phyloP scores from a whole-genome alignment of 495 filamentous ascomycete species.

The Amphirosellinia nigrospora region DNA sequence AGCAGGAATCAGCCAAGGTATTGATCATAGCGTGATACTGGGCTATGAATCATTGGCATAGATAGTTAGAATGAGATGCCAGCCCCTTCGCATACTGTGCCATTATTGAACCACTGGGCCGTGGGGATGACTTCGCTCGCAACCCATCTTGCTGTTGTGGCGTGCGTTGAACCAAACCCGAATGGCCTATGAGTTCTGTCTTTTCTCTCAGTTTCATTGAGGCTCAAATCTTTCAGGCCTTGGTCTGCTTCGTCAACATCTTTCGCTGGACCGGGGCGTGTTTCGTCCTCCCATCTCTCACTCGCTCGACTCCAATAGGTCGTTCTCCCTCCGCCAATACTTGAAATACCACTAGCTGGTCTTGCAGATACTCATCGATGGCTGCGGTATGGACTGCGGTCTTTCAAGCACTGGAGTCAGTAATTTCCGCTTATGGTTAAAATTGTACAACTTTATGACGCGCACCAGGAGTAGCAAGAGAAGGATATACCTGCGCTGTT shows the following conservation, averaged over 20 bases:
- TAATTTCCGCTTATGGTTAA: neutral
- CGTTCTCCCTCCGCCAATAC: constrained; percentile 65
- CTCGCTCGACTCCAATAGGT: constrained; percentile 34
- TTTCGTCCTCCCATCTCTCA: constrained; percentile 24
- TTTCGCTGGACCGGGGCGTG: constrained; percentile 27
- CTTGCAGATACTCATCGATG: constrained; percentile 76
- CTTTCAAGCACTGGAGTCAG: constrained; percentile 9
- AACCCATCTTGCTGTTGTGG: constrained; percentile 79
- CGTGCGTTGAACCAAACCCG: constrained; percentile 69
- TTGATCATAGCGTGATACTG: neutral
- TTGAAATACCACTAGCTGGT: constrained; percentile 84
- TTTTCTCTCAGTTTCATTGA: constrained; percentile 34
- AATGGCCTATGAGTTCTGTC: constrained; percentile 51
- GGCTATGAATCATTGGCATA: neutral
- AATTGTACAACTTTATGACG: neutral
- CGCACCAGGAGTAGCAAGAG: neutral
- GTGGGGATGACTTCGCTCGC: constrained; percentile 58
- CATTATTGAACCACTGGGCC: constrained; percentile 60
- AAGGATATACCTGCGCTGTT: neutral
- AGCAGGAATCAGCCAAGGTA: neutral
- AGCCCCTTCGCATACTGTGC: constrained; percentile 57
- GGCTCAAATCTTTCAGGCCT: constrained; percentile 36
- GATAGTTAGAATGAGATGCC: constrained; percentile 37
- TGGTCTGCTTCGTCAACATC: neutral
- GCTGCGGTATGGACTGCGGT: constrained; percentile 57